Conservation (phyloP, 257 asterid genomes). For the Sherardia arvensis region DNA sequence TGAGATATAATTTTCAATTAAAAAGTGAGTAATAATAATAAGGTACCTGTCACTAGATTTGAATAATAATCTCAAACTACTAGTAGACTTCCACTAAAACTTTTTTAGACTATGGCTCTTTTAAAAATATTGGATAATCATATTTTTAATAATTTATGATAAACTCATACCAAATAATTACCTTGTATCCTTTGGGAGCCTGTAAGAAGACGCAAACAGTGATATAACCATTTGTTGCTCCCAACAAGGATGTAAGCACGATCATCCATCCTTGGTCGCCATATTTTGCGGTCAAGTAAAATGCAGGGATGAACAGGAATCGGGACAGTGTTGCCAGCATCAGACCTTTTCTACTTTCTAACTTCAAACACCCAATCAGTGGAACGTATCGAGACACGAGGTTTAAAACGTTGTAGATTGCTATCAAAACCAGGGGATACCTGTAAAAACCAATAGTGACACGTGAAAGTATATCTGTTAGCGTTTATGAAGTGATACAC, state of each 20-base stretch:
- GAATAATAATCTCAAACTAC: too few relatives aligned
- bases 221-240: slow-evolving; percentile 35
- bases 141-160: not conserved
- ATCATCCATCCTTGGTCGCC: slow-evolving; percentile 80
- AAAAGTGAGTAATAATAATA: too few relatives aligned
- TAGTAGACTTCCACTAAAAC: too few relatives aligned
- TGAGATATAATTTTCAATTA: not conserved
- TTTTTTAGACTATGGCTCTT: too few relatives aligned
- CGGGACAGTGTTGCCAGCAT: slow-evolving; percentile 37
- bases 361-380: slow-evolving; percentile 26
- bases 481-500: too few relatives aligned
- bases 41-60: too few relatives aligned
- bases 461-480: too few relatives aligned
- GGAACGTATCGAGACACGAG: slow-evolving; percentile 62
- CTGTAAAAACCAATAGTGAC: slow-evolving; percentile 14
- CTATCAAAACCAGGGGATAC: slow-evolving; percentile 61
- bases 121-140: too few relatives aligned
- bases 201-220: slow-evolving; percentile 30
- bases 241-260: slow-evolving; percentile 29
- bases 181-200: slow-evolving; percentile 44
- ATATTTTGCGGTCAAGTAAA: slow-evolving; percentile 71
- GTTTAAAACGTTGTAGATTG: slow-evolving; percentile 67
- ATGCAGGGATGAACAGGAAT: slow-evolving; percentile 55
- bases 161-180: slow-evolving; percentile 7
- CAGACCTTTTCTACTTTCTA: slow-evolving; percentile 58